phyloP scores from a whole-genome alignment of 345 rosid species.

The Eutrema yunnanense region DNA sequence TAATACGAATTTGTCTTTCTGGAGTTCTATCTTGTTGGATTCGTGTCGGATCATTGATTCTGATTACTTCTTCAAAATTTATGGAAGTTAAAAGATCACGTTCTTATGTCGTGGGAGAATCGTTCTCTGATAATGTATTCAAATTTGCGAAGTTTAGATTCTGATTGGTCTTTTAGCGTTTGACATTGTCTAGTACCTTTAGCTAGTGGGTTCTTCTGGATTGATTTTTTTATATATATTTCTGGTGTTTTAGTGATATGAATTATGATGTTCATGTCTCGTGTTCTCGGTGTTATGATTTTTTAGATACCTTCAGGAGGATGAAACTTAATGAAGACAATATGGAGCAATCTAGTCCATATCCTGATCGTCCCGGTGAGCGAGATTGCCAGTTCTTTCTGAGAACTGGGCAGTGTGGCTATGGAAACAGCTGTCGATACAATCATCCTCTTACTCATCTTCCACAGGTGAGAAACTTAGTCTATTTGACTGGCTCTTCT shows the following conservation, averaged over 20 bases:
- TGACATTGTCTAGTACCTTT: constrained; percentile 18
- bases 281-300: constrained; percentile 3
- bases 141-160: constrained; percentile 10
- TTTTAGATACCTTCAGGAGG: constrained; percentile 42
- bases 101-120: neutral
- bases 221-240: neutral
- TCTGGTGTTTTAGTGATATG: neutral
- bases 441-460: constrained; percentile 67
- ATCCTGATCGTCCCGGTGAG: constrained; percentile 77
- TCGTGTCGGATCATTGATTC: constrained; percentile 18
- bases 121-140: neutral
- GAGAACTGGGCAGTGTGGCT: constrained; percentile 67
- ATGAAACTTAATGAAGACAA: constrained; percentile 52
- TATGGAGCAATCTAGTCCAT: constrained; percentile 38
- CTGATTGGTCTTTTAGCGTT: neutral
- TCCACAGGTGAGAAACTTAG: constrained; percentile 37
- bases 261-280: neutral
- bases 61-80: constrained; percentile 3
- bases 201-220: neutral
- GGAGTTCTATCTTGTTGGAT: constrained; percentile 15
- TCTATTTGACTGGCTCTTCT: neutral
- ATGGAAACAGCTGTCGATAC: constrained; percentile 64
- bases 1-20: constrained; percentile 3
- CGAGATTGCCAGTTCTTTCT: constrained; percentile 58
- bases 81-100: constrained; percentile 6